Percentiles rank a stretch among this genome's conserved stretches.
Conservation (phyloP, 2,329 filamentous ascomycete species). For the Domatiomyces catenatus region DNA sequence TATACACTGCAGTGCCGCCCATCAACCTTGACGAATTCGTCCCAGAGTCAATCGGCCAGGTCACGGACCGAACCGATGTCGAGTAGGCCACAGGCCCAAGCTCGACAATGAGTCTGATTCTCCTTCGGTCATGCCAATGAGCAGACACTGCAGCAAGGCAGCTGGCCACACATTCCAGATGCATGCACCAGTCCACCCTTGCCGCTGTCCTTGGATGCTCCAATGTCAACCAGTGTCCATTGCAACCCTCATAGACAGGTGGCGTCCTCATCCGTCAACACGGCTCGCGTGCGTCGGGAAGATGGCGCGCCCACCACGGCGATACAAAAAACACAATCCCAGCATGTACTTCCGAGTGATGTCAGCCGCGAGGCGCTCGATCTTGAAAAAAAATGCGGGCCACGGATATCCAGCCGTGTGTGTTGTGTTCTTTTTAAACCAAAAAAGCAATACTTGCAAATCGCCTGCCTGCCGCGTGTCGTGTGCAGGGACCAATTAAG, state of each 20-base stretch:
- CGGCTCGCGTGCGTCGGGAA: conserved; percentile 12
- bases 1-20: conserved; percentile 23
- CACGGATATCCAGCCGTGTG: conserved; percentile 21
- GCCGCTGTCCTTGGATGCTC: conserved; percentile 14
- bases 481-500: conserved; percentile 23
- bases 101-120: conserved; percentile 3
- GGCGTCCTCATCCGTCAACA: neutral
- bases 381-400: conserved; percentile 34
- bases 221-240: conserved; percentile 24
- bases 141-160: conserved; percentile 13
- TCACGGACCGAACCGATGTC: conserved; percentile 24
- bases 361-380: conserved; percentile 34
- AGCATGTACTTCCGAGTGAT: conserved; percentile 27
- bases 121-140: conserved; percentile 2
- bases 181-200: conserved; percentile 15
- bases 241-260: conserved; percentile 3
- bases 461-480: conserved; percentile 31
- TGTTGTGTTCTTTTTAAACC: conserved; percentile 15
- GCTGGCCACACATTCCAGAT: conserved; percentile 24
- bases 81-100: conserved; percentile 20
- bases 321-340: conserved; percentile 20
- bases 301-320: conserved; percentile 15
- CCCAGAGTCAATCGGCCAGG: conserved; percentile 3
- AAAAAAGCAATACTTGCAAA: conserved; percentile 18
- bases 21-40: neutral